These are phyloP conservation scores for Saturnispora quitensis DNA, from an alignment of 805 yeast genomes.

Conservation along the genomic window DNA sequence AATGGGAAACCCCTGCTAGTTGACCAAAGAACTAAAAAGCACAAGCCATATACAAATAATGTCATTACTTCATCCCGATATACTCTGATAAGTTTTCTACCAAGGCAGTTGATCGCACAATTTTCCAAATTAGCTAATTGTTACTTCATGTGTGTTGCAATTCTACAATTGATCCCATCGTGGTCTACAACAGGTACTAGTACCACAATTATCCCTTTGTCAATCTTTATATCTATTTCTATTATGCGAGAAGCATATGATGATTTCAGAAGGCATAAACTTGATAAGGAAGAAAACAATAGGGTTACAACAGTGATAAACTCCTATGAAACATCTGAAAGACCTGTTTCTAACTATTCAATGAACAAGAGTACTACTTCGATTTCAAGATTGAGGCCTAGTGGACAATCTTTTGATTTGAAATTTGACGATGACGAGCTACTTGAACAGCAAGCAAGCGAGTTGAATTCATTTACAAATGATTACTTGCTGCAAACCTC, in stretches of 20 bases:
- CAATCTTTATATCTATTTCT: slow-evolving; percentile 79
- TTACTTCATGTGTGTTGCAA: slow-evolving; percentile 82
- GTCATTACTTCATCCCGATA: slow-evolving; percentile 81
- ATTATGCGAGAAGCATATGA: slow-evolving; percentile 91
- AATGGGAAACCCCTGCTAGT: slow-evolving; percentile 31
- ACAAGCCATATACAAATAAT: slow-evolving; percentile 54
- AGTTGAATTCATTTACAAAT: slow-evolving; percentile 21
- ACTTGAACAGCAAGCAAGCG: slow-evolving; percentile 8
- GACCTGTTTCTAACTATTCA: slow-evolving; percentile 9
- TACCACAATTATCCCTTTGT: slow-evolving; percentile 85
- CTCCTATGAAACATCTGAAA: slow-evolving; percentile 6
- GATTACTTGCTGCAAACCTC: slow-evolving; percentile 12
- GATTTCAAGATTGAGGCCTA: slow-evolving; percentile 20
- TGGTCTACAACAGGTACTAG: slow-evolving; percentile 97
- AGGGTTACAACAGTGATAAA: slow-evolving; percentile 32
- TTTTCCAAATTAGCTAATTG: slow-evolving; percentile 89
- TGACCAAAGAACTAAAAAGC: slow-evolving; percentile 54
- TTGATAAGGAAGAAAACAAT: slow-evolving; percentile 79
- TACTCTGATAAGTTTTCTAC: slow-evolving; percentile 70
- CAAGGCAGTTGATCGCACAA: slow-evolving; percentile 83
- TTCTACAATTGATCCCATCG: slow-evolving; percentile 89
- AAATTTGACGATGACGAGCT: slow-evolving; percentile 11
- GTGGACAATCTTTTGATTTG: slow-evolving; percentile 20
- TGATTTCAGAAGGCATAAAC: slow-evolving; percentile 78
- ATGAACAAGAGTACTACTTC: slow-evolving; percentile 24